A percentile compares a stretch with the other conserved stretches of the same genome.
Conservation (phyloP, 257 asterid genomes). For the Anisodus acutangulus region DNA sequence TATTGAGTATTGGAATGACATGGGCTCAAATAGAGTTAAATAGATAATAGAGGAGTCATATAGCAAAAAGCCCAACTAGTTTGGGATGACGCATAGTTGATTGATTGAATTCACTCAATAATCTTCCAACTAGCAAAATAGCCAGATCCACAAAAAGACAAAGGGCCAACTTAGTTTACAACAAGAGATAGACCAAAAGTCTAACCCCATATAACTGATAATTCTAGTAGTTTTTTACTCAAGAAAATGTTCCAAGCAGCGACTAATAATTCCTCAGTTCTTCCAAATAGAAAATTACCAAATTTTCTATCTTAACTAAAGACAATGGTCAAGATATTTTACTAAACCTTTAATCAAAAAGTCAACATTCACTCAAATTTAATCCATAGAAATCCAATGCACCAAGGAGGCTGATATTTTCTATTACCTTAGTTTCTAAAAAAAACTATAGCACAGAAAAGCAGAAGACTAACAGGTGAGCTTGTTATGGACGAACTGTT, state of each 20-base stretch:
- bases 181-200: neutral
- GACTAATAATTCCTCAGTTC: neutral
- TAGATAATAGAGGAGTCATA: neutral
- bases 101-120: neutral
- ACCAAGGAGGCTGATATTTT: neutral
- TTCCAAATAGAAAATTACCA: neutral
- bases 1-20: neutral
- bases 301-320: neutral
- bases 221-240: conserved; percentile 2
- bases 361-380: neutral
- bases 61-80: conserved; percentile 3
- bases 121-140: neutral
- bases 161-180: neutral
- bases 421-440: neutral
- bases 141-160: neutral
- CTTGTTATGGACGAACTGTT: no score
- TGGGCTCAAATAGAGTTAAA: neutral
- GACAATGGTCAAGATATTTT: neutral
- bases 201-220: neutral
- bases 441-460: no score
- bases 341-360: neutral
- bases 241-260: neutral
- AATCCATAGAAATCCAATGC: neutral
- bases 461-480: no score
- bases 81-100: neutral